phyloP scores from a whole-genome alignment of 2,329 filamentous ascomycete species.

The Cladosporium oxysporum region DNA sequence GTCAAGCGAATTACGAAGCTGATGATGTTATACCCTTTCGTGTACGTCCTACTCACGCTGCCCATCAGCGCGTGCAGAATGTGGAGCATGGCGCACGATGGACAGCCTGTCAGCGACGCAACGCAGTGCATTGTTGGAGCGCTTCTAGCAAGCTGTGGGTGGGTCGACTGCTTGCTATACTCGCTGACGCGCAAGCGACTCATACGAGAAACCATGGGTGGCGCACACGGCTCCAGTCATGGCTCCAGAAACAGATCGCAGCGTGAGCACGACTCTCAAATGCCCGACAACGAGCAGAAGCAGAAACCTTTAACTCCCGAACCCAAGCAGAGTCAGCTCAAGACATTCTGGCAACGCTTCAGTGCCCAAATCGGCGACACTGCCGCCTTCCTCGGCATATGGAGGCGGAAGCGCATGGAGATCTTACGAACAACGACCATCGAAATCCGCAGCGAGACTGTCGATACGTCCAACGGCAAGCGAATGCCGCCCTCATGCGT shows the following conservation, averaged over 20 bases:
- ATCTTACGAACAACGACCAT: constrained; percentile 2
- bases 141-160: constrained; percentile 60
- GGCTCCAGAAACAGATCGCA: background rate
- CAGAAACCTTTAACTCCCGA: background rate
- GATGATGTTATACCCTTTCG: constrained; percentile 67
- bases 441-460: background rate
- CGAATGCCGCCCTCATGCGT: background rate
- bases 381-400: background rate
- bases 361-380: background rate
- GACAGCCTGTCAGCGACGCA: constrained; percentile 35
- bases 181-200: constrained; percentile 58
- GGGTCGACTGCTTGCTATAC: constrained; percentile 61
- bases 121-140: constrained; percentile 55
- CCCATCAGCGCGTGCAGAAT: constrained; percentile 67
- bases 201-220: constrained; percentile 44
- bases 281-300: background rate
- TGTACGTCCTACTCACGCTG: constrained; percentile 69
- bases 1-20: constrained; percentile 54
- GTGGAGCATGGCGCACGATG: constrained; percentile 58
- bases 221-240: background rate
- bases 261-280: background rate
- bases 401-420: background rate
- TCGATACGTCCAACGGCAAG: background rate
- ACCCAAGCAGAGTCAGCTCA: background rate
- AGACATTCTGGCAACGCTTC: background rate